Base-by-base conservation (phyloP, 75 land plant species). In the Selaginella moellendorffii region DNA sequence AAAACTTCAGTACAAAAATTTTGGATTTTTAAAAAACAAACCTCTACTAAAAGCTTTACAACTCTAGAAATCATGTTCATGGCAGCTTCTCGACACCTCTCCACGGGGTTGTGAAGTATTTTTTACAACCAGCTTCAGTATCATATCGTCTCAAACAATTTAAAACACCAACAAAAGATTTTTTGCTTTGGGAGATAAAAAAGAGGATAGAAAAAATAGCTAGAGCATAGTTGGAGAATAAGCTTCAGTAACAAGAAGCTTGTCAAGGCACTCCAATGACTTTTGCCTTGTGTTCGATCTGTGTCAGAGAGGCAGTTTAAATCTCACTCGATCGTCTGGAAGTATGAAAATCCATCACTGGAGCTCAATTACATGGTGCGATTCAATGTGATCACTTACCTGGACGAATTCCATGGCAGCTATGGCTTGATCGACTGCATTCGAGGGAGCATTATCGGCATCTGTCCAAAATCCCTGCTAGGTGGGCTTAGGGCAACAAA, bases 141-240 rank as follows among this genome's bases (percentile, higher is more conserved):
- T 70, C 1, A 51, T 65, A 0, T 71, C 74, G 28, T 74, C 77
- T 74, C 77, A 74, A 24, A 66, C 74, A 53, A 64, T 63, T 74
- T 74, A 23, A 22, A 54, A 21, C 19, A 21, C 18, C 52, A n/a
- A 42, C 9, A 53, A 54, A 2, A 21, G 1, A 27, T 54, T 17
- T 24, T 26, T 1, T 19, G 1, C 20, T 2, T 56, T 19, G 59
- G 5, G 22, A 21, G 5, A 36, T 36, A 5, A 5, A 36, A 5
- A 36, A 5, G 14, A 5, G 46, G 5, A 36, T 36, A 36, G 14
- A 14, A 36, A 5, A 14, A 5, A 36, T 24, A 74, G 75, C 77
- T 71, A 68, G 27, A 74, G 67, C 19, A 72, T 53, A 24, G 54
- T 69, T 28, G 54, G 25, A 23, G 72, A 71, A 29, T 60, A 14